Conservation (phyloP, 176 grass and related monocot species). For the Bolboschoenus planiculmis region DNA sequence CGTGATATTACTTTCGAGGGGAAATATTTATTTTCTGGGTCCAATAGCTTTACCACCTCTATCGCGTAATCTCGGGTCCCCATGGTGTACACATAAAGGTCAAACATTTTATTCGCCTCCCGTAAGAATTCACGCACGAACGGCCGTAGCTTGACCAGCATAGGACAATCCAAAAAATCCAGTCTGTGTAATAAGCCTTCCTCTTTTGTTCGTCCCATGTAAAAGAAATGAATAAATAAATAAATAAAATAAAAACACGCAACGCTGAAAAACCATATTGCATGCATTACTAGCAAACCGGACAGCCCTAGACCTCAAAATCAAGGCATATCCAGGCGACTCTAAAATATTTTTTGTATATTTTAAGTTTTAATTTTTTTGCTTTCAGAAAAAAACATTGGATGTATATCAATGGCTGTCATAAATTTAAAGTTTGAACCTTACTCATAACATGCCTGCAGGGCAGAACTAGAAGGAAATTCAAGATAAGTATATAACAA, state of each 20-base stretch:
- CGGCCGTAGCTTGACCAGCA: slow-evolving; percentile 69
- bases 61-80: background rate
- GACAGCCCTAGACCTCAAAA: no score
- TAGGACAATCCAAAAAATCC: background rate
- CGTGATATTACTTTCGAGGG: background rate
- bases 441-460: no score
- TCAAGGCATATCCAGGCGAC: no score
- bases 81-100: background rate
- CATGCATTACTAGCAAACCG: no score
- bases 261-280: no score
- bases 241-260: background rate
- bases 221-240: background rate
- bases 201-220: background rate
- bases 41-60: background rate
- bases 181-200: background rate
- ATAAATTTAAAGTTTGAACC: no score
- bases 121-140: slow-evolving; percentile 56
- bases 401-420: no score
- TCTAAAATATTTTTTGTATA: no score
- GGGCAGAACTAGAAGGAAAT: no score
- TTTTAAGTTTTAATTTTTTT: no score
- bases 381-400: no score
- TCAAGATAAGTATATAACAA: no score
- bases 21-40: background rate
- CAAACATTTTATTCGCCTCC: slow-evolving; percentile 34